phyloP scores from a whole-genome alignment of 768 basidiomycete genomes.

The Paxillus rubicundulus region DNA sequence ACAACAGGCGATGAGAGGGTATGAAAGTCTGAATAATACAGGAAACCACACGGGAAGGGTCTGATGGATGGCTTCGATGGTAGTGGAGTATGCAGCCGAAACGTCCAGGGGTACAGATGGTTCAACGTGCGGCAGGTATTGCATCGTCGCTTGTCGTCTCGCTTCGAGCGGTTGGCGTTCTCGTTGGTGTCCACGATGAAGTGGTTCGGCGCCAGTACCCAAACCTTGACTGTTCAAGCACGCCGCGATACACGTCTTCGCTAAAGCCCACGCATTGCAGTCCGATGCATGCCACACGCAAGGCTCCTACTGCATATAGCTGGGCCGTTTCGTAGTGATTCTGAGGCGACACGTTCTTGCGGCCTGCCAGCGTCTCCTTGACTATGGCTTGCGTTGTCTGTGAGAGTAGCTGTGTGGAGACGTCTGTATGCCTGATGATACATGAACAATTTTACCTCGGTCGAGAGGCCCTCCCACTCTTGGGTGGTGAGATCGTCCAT shows the following conservation, averaged over 20 bases:
- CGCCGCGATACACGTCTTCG: slow-evolving; percentile 56
- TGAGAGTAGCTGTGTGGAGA: slow-evolving; percentile 10
- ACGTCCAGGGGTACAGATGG: background rate
- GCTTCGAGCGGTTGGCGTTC: slow-evolving; percentile 5
- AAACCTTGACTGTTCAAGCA: slow-evolving; percentile 59
- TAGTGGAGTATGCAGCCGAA: background rate
- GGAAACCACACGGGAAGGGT: background rate
- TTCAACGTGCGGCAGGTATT: slow-evolving; percentile 8
- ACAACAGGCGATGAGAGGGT: background rate
- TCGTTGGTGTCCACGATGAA: slow-evolving; percentile 13
- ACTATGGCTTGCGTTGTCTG: slow-evolving; percentile 66
- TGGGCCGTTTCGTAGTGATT: slow-evolving; percentile 73
- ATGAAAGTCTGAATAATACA: slow-evolving; percentile 2
- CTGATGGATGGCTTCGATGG: background rate
- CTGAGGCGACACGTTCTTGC: slow-evolving; percentile 77
- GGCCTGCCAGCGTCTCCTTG: slow-evolving; percentile 66
- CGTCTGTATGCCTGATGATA: background rate
- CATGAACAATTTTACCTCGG: slow-evolving; percentile 45
- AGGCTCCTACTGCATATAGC: slow-evolving; percentile 68
- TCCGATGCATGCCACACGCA: slow-evolving; percentile 70
- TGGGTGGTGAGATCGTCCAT: slow-evolving; percentile 62
- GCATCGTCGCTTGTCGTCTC: slow-evolving; percentile 15
- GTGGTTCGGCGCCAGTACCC: slow-evolving; percentile 21
- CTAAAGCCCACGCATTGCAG: slow-evolving; percentile 79
- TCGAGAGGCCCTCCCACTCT: slow-evolving; percentile 67